These are phyloP conservation scores for Cutaneotrichosporon sp. DNA, from an alignment of 1,284 basidiomycete species.

Conservation along the genomic window DNA sequence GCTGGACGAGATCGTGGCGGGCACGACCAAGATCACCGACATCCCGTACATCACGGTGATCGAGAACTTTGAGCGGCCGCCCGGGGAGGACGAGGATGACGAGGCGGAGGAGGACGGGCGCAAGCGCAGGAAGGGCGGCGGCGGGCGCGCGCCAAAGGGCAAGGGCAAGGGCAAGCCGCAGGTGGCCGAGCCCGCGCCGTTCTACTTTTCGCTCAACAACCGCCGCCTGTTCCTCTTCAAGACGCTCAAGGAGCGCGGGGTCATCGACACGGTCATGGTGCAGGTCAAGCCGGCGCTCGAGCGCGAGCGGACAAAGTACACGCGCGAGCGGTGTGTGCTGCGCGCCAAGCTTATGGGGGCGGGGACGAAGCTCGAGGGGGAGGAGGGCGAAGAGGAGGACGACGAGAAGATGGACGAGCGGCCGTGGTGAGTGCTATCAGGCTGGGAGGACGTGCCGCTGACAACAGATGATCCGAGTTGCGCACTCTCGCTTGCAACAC, in stretches of 20 bases:
- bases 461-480: not conserved
- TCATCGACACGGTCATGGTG: slow-evolving; percentile 18
- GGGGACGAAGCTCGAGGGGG: slow-evolving; percentile 12
- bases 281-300: slow-evolving; percentile 28
- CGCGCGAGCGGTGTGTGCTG: slow-evolving; percentile 19
- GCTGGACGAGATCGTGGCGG: slow-evolving; percentile 20
- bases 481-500: too few species aligned
- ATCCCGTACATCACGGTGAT: slow-evolving; percentile 27
- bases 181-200: slow-evolving; percentile 3
- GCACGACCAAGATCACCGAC: slow-evolving; percentile 19
- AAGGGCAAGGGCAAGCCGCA: not conserved
- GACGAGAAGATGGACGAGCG: slow-evolving; percentile 6
- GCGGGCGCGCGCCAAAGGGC: too few species aligned
- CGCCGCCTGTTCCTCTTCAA: slow-evolving; percentile 25
- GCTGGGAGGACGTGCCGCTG: not conserved
- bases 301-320: slow-evolving; percentile 22
- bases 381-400: not conserved
- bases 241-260: slow-evolving; percentile 17
- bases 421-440: not conserved
- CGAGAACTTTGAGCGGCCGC: slow-evolving; percentile 20
- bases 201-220: slow-evolving; percentile 27
- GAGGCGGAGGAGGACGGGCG: not conserved
- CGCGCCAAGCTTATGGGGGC: slow-evolving; percentile 24
- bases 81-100: not conserved
- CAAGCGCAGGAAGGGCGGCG: too few species aligned